Conservation (phyloP, 2,329 filamentous ascomycete genomes). For the Corinectria fuckeliana region DNA sequence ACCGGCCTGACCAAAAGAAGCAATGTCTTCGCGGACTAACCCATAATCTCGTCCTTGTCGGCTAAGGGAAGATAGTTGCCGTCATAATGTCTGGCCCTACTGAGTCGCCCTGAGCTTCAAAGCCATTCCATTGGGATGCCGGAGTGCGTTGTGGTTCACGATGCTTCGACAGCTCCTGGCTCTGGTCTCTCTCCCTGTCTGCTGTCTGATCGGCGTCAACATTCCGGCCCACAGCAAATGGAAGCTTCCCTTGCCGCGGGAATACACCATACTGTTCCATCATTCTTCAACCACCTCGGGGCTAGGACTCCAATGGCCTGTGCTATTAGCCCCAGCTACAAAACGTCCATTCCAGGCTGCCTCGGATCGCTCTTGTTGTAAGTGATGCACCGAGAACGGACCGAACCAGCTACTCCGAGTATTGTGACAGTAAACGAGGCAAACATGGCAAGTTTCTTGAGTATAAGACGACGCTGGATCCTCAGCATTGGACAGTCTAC, state of each 20-base stretch:
- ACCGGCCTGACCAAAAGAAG: no score
- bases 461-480: slow-evolving; percentile 18
- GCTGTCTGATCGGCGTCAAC: neutral
- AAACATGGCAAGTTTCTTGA: neutral
- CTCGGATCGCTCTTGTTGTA: neutral
- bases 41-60: no score
- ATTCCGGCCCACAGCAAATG: neutral
- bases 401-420: slow-evolving; percentile 17
- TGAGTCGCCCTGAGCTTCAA: neutral
- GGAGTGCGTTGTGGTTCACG: neutral
- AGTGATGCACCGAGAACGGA: slow-evolving; percentile 17
- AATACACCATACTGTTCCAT: neutral
- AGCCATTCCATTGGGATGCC: neutral
- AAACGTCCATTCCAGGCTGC: slow-evolving; percentile 1
- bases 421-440: neutral
- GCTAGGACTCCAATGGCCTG: neutral
- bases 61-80: neutral
- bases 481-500: neutral
- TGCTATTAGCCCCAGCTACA: neutral
- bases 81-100: neutral
- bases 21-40: no score
- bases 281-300: neutral
- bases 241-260: no score
- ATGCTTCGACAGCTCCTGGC: neutral
- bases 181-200: neutral